A percentile compares a stretch with the other conserved stretches of the same genome.
These are phyloP conservation scores for Xylariaceae sp. DNA, from an alignment of 2,329 filamentous ascomycete genomes.

Conservation along the genomic window DNA sequence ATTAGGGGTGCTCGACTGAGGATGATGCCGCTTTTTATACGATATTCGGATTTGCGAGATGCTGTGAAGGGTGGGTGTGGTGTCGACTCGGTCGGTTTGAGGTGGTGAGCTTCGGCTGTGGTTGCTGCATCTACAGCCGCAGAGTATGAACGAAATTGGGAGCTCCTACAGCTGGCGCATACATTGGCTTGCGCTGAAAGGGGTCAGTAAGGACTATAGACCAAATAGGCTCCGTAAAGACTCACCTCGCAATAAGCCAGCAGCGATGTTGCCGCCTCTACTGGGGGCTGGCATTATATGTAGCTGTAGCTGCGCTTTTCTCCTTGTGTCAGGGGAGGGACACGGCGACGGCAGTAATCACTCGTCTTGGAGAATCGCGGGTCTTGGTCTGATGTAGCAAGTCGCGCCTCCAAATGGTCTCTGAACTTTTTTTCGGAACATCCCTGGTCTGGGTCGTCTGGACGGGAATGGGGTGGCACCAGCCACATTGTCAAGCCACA, in stretches of 20 bases:
- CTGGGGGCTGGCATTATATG: constrained; percentile 50
- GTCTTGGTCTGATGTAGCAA: neutral
- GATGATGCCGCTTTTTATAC: constrained; percentile 64
- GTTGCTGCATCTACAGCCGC: constrained; percentile 29
- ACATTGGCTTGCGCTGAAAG: constrained; percentile 27
- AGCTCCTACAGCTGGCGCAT: constrained; percentile 32
- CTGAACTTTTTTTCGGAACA: constrained; percentile 24
- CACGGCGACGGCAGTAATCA: constrained; percentile 6
- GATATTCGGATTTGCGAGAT: constrained; percentile 33
- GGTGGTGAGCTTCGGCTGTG: constrained; percentile 31
- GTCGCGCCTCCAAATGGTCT: constrained; percentile 3
- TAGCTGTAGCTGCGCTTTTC: too few relatives aligned
- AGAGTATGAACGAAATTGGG: constrained; percentile 31
- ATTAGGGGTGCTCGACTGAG: constrained; percentile 85
- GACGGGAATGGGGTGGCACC: neutral
- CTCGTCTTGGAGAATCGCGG: constrained; percentile 5
- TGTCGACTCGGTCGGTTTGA: constrained; percentile 29
- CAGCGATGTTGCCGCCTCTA: constrained; percentile 49
- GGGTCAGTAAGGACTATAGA: neutral
- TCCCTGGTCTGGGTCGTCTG: constrained; percentile 3
- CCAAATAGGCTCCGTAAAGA: constrained; percentile 2
- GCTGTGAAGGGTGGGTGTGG: constrained; percentile 26
- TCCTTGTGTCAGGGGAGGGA: constrained; percentile 6
- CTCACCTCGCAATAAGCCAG: constrained; percentile 48
- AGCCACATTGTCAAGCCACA: constrained; percentile 5